Percentiles rank a stretch among this genome's conserved stretches.
Evolutionary conservation across 768 basidiomycete species (phyloP).

Genomic region (Suillus bovinus): DNA sequence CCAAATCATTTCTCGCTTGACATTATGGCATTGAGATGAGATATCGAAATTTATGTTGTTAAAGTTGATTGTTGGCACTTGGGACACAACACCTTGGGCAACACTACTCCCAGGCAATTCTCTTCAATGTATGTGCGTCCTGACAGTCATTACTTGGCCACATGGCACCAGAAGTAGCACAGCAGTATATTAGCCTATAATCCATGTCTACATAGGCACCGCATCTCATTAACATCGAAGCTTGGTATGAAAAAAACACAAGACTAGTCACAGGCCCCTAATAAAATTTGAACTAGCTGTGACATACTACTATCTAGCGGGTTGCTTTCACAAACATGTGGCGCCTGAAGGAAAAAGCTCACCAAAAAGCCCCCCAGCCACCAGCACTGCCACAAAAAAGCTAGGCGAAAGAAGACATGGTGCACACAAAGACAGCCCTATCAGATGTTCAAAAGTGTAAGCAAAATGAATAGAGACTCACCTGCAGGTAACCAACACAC

Average conservation of each 20-base stretch:
- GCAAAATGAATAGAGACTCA: conserved; percentile 4
- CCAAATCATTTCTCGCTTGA: not conserved
- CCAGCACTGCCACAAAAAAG: no score
- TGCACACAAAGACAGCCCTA: not conserved
- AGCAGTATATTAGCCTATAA: no score
- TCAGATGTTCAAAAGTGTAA: not conserved
- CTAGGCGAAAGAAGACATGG: no score
- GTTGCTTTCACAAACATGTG: not conserved
- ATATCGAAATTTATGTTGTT: not conserved
- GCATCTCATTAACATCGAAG: no score
- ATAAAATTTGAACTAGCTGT: not conserved
- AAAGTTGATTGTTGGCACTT: not conserved
- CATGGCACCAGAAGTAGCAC: not conserved
- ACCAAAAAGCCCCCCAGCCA: not conserved
- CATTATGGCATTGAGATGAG: not conserved
- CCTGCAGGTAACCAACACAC: conserved; percentile 7
- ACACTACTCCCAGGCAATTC: no score
- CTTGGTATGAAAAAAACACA: no score
- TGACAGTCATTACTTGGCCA: not conserved
- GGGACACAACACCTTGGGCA: not conserved
- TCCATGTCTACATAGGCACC: no score
- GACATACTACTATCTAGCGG: not conserved
- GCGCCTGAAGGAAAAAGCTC: not conserved
- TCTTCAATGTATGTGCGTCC: no score
- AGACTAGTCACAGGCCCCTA: not conserved